Evolutionary conservation across 2,329 filamentous ascomycete species (phyloP), one percentile per base, ranked within the genome.

Genomic region (Daldinia sp.): DNA sequence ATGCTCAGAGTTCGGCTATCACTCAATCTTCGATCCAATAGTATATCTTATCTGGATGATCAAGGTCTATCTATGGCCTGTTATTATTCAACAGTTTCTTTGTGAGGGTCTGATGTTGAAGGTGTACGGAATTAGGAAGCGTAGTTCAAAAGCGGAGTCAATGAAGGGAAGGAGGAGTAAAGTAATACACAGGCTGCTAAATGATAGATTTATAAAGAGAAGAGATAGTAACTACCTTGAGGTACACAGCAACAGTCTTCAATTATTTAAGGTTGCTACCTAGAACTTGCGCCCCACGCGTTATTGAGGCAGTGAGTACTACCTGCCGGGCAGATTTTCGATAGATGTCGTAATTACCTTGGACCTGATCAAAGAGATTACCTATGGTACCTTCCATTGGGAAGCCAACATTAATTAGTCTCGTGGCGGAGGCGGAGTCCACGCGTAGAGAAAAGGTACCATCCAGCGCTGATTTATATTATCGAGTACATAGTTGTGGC

Each of bases 271-370:
- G 30, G 20, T 55, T 60, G 46, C 46, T 51, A 41, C 30, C 37
- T 35, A 39, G 26, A 41, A 28, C 59, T 63, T 69, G 67, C 63
- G 67, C 63, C 67, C 64, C 63, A 50, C 26, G 33, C 13, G 55
- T 51, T 60, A 58, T 55, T 67, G 69, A 71, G 69, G 69, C 69
- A 65, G 69, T 71, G 69, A 69, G 33, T 56, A 18, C 12, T 2
- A 42, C 13, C 60, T 62, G 42, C 57, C 50, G 26, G 6, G 6
- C 23, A 41, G 23, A 28, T 56, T 56, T 37, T 39, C 53, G 39
- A 57, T 57, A 42, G 26, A 42, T 57, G 51, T 54, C 51, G 30
- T 54, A 37, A 54, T 54, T 37, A 20, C 30, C 26, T 23, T 35
- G 4, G 23, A 37, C 20, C 20, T 23, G 20, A 23, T 23, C 13